A percentile compares a stretch with the other conserved stretches of the same genome.
Conservation (phyloP, 108 stramenopile genomes). For the Chaetoceros tenuissimus region DNA sequence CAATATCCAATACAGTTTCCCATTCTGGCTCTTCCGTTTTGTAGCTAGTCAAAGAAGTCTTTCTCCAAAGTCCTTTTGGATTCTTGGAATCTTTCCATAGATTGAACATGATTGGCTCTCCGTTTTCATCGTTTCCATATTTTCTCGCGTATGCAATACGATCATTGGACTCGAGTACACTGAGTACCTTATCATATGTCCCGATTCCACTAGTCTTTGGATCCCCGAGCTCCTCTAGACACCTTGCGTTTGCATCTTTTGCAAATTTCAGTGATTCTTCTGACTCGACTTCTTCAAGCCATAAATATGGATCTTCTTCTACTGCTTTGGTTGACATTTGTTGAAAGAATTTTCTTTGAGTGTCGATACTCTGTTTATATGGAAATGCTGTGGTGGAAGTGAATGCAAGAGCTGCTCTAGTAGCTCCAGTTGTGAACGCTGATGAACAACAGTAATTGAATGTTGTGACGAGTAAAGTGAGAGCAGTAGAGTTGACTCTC, state of each 20-base stretch:
- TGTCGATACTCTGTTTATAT: too few species aligned
- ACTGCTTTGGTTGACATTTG: not conserved
- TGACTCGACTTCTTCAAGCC: conserved; percentile 76
- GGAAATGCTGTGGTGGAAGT: too few species aligned
- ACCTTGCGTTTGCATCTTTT: conserved; percentile 55
- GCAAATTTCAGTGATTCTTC: conserved; percentile 65
- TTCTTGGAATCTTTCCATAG: conserved; percentile 74
- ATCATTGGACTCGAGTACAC: conserved; percentile 61
- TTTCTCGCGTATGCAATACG: conserved; percentile 60
- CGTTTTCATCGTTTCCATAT: conserved; percentile 49
- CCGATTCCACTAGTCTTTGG: conserved; percentile 34
- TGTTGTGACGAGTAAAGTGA: too few species aligned
- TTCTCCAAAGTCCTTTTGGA: conserved; percentile 79
- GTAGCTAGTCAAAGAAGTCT: conserved; percentile 59
- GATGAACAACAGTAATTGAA: too few species aligned
- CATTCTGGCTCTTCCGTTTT: conserved; percentile 49
- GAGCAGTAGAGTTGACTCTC: too few species aligned
- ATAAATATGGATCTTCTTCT: conserved; percentile 64
- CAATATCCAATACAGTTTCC: conserved; percentile 82
- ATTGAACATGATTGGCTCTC: conserved; percentile 51
- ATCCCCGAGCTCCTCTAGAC: conserved; percentile 60
- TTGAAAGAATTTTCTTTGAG: too few species aligned
- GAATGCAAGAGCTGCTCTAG: too few species aligned
- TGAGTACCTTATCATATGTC: conserved; percentile 53
- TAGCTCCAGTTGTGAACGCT: too few species aligned